Base-by-base conservation (phyloP, 345 rosid species). In the Linum usitatissimum region DNA sequence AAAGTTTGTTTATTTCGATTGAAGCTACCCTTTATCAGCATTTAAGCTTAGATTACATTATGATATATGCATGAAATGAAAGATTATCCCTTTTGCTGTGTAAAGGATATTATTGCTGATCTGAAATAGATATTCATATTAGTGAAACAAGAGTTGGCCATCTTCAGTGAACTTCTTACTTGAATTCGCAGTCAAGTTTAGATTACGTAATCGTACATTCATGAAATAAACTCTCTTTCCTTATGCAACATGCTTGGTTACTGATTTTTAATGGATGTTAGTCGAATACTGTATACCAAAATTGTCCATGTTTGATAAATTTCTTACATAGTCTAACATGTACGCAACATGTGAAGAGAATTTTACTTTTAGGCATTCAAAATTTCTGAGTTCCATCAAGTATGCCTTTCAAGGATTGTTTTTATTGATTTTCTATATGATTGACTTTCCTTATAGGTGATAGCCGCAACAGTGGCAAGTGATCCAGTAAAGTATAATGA, bases 391-490 rank as follows among this genome's bases (percentile, higher is more conserved):
- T 40, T 40, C 7, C 48, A 40, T 40, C 48, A 6, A 7, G 14
- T 12, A 7, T 45, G 10, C 51, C 51, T 45, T 45, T 12, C 51
- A 45, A 45, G 15, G 8, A 45, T 45, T 45, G 51, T 10, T 12
- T 23, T 45, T 6, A 45, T 15, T 45, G 51, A 58, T 62, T 6
- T 55, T 51, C 36, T 62, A 45, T 58, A n/a, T 65, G 49, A 63
- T 17, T 30, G 23, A 62, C 19, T 30, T 62, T 55, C 54, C 73
- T 67, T 70, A 42, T 70, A 93, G 97, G 96, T 94, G 48, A 93
- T 93, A 75, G 99, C 93, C 58, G 84, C 95, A 60, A 75, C 92
- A 28, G 96, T 94, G 73, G 85, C 83, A 36, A 88, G 96, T 45
- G 78, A 84, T 64, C 89, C 92, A 1, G 73, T 38, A 54, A 86